Evolutionary conservation across 257 asterid species (phyloP), one percentile per base, ranked within the genome.

Genomic region (Cordia subcordata): DNA sequence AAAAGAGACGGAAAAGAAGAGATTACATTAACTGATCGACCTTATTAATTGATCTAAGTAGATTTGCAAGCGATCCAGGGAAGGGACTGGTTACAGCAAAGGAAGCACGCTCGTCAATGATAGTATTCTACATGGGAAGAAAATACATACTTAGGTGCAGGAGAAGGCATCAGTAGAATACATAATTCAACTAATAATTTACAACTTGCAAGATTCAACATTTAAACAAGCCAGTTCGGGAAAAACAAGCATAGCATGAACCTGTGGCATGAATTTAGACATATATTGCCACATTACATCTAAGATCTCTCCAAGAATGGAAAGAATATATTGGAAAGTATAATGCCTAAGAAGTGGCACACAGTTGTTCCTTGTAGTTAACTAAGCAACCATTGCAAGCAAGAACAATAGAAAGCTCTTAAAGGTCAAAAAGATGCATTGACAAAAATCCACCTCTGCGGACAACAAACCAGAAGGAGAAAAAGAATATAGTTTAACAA

Each of bases 81-180:
- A 78, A 79, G 45, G 99, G 95, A 68, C 86, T 82, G 72, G 78
- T 72, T 57, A 92, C 96, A 57, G 95, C 83, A 77, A 92, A 86
- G 13, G 99, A 92, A 58, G 85, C 82, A 16, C 99, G 95, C 44
- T 92, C 96, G 62, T 92, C 99, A 51, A 92, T 84, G 46, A 84
- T 56, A 16, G 93, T 72, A 72, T 92, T 92, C 95, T 91, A 85
- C 65, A 69, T 8, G 10, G n/a, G 49, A 63, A 50, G 40, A 63
- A 70, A 57, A 20, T 37, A 53, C 11, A 33, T n/a, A 14, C 45
- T 19, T 44, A 33, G 14, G 54, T 5, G 18, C 22, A 32, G 46
- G n/a, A 15, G 45, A 62, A n/a, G 33, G 32, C 61, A 44, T 22
- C 62, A 15, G 10, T 33, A 58, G 55, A 16, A 57, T 42, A 27